These are phyloP conservation scores for Cucumis sativus DNA, from an alignment of 306 rosid genomes.

Conservation along the genomic window DNA sequence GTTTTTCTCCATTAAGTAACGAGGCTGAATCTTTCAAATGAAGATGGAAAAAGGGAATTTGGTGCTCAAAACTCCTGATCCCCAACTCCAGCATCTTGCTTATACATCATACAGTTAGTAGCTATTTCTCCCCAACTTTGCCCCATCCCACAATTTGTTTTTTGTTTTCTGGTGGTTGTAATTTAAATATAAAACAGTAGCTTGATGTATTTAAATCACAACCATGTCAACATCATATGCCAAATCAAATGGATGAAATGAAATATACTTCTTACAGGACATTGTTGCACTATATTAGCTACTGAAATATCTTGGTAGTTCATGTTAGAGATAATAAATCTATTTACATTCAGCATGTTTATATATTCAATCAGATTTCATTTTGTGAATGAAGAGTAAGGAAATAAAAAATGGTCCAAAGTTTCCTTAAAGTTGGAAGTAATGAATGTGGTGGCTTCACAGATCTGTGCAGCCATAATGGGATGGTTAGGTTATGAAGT, in stretches of 20 bases:
- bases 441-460: not conserved
- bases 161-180: not conserved
- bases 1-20: not conserved
- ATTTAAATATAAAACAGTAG: conserved; percentile 7
- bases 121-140: not conserved
- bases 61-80: not conserved
- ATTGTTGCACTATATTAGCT: not conserved
- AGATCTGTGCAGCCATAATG: conserved; percentile 3
- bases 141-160: not conserved
- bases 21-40: not conserved
- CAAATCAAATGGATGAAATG: conserved; percentile 5
- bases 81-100: not conserved
- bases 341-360: not conserved
- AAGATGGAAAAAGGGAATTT: not conserved
- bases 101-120: not conserved
- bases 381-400: not conserved
- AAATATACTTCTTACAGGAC: not conserved
- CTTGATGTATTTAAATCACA: conserved; percentile 9
- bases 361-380: not conserved
- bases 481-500: not conserved
- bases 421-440: not conserved
- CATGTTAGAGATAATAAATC: not conserved
- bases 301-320: not conserved
- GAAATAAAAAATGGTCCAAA: not conserved
- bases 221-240: not conserved